Evolutionary conservation across 1,284 basidiomycete species (phyloP).

Genomic region (Fomitopsis palustris): DNA sequence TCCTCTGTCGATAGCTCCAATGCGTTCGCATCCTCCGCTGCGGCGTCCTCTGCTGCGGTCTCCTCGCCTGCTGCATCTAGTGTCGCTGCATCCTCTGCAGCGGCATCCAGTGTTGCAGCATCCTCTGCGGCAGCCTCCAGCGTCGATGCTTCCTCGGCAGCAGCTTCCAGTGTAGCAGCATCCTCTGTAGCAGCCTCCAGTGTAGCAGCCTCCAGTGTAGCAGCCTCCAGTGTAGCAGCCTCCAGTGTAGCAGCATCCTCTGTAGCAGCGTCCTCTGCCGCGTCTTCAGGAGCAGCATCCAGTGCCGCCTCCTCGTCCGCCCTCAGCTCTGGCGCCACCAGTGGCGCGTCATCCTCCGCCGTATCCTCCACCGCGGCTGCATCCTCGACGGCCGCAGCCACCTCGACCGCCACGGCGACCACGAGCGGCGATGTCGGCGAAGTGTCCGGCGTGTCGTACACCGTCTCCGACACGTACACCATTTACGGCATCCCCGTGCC

Average conservation of each 20-base stretch:
- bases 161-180: too few relatives aligned
- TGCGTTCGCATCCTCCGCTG: slow-evolving; percentile 5
- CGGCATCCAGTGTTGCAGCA: background rate
- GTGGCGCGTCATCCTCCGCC: slow-evolving; percentile 5
- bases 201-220: too few relatives aligned
- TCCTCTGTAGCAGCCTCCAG: background rate
- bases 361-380: slow-evolving; percentile 5
- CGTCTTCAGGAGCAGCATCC: background rate
- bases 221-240: too few relatives aligned
- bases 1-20: slow-evolving; percentile 7
- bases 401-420: slow-evolving; percentile 2
- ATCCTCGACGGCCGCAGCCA: background rate
- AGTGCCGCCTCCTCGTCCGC: background rate
- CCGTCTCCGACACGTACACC: slow-evolving; percentile 6
- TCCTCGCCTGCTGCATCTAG: slow-evolving; percentile 4
- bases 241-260: too few relatives aligned
- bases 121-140: too few relatives aligned
- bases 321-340: slow-evolving; percentile 2
- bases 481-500: slow-evolving; percentile 6
- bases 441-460: slow-evolving; percentile 6
- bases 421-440: slow-evolving; percentile 5
- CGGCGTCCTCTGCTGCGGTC: slow-evolving; percentile 1
- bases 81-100: background rate
- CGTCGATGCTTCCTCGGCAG: too few relatives aligned
- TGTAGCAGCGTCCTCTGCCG: background rate